Conservation (phyloP, 2,329 filamentous ascomycete genomes). For the Aspergillus neoniger region DNA sequence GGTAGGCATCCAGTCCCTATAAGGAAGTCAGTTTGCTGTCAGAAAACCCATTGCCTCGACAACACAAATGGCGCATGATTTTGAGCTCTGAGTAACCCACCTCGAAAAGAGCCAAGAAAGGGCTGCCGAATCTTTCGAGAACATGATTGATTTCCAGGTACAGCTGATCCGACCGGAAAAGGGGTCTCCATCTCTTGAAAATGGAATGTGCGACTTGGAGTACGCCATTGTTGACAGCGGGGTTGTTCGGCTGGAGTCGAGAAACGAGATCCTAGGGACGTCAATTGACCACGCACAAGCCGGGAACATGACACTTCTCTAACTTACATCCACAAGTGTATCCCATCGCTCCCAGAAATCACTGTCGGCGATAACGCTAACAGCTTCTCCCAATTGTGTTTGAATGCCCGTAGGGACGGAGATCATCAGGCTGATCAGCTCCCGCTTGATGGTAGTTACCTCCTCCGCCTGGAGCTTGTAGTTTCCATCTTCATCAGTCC, state of each 20-base stretch:
- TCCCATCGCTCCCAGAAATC: constrained; percentile 98
- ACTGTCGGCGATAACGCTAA: constrained; percentile 95
- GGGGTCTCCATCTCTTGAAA: constrained; percentile 90
- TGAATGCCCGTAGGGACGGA: constrained; percentile 84
- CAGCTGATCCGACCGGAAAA: constrained; percentile 89
- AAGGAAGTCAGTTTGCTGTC: constrained; percentile 16
- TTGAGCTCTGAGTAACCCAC: constrained; percentile 48
- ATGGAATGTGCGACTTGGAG: constrained; percentile 97
- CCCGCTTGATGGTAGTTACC: constrained; percentile 86
- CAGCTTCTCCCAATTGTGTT: constrained; percentile 90
- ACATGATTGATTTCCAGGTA: constrained; percentile 98
- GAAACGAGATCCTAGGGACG: constrained; percentile 74
- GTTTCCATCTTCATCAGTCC: constrained; percentile 92
- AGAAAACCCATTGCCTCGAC: background rate
- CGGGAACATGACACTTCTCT: background rate
- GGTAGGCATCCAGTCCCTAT: constrained; percentile 54
- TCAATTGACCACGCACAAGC: constrained; percentile 12
- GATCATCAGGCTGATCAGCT: constrained; percentile 96
- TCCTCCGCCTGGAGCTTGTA: constrained; percentile 84
- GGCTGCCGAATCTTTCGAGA: constrained; percentile 75
- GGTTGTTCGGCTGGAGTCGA: constrained; percentile 77
- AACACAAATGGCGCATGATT: background rate
- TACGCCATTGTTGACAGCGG: constrained; percentile 86
- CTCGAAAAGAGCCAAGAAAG: constrained; percentile 78
- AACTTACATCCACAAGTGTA: constrained; percentile 77